phyloP scores from a whole-genome alignment of 345 rosid genomes.

The Noccaea caerulescens region DNA sequence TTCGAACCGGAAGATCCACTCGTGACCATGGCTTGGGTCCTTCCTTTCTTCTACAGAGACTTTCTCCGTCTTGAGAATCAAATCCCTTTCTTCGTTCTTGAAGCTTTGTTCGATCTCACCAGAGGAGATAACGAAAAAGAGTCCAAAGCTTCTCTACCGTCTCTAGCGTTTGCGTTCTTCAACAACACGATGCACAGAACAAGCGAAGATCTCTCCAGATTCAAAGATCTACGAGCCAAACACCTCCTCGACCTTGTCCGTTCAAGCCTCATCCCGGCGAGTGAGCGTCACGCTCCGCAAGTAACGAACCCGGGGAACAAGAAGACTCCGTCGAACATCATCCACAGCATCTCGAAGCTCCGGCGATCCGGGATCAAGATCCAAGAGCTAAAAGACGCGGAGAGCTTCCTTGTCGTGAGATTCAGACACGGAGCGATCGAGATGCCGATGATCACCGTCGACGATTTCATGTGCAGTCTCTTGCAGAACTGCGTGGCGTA shows the following conservation, averaged over 20 bases:
- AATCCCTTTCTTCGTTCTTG: conserved; percentile 71
- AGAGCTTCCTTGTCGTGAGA: conserved; percentile 63
- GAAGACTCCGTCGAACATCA: conserved; percentile 46
- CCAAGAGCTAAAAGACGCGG: conserved; percentile 36
- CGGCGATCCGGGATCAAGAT: conserved; percentile 64
- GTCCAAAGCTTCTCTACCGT: conserved; percentile 44
- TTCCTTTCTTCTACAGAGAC: conserved; percentile 72
- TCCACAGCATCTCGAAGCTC: conserved; percentile 73
- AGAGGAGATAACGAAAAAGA: conserved; percentile 39
- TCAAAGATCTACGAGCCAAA: conserved; percentile 42
- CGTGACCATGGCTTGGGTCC: conserved; percentile 71
- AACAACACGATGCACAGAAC: conserved; percentile 55
- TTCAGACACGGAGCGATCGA: conserved; percentile 62
- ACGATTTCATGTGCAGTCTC: conserved; percentile 74
- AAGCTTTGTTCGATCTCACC: conserved; percentile 57
- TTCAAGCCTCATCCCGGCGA: conserved; percentile 49
- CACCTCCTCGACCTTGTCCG: conserved; percentile 81
- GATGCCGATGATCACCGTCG: conserved; percentile 72
- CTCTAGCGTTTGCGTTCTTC: conserved; percentile 65
- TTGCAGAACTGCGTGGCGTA: conserved; percentile 73
- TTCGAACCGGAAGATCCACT: conserved; percentile 68
- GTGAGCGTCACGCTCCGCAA: conserved; percentile 23
- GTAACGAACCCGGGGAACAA: conserved; percentile 14
- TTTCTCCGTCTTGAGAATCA: conserved; percentile 54
- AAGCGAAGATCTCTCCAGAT: conserved; percentile 41